Conservation (phyloP, 495 filamentous ascomycete species). For the Sphaerosporella brunnea region DNA sequence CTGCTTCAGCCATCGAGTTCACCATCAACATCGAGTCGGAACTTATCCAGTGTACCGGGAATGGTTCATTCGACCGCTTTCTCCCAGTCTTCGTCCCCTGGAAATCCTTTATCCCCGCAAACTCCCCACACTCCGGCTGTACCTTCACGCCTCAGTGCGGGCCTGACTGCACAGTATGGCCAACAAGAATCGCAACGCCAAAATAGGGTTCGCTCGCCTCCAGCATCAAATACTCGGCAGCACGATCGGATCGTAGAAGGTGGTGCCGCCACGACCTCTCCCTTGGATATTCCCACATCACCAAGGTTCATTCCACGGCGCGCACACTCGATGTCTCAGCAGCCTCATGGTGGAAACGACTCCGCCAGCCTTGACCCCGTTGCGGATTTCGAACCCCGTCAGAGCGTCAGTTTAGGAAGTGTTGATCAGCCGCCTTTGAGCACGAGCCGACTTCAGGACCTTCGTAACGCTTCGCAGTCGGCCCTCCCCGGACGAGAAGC, state of each 20-base stretch:
- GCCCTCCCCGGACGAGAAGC: constrained; percentile 18
- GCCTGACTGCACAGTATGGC: constrained; percentile 20
- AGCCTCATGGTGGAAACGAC: constrained; percentile 8
- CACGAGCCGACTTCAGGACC: constrained; percentile 19
- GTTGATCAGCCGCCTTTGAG: constrained; percentile 16
- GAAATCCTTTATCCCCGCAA: constrained; percentile 82
- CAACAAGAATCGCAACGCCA: too few species aligned
- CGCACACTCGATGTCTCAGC: constrained; percentile 21
- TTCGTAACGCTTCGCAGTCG: constrained; percentile 19
- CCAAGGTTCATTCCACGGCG: constrained; percentile 25
- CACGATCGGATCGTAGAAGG: too few species aligned
- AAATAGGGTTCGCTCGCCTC: too few species aligned
- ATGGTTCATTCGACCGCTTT: constrained; percentile 70
- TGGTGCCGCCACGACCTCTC: constrained; percentile 27
- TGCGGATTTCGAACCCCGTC: constrained; percentile 9
- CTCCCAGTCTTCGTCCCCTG: constrained; percentile 71
- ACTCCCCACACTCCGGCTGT: constrained; percentile 89
- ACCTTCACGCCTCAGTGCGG: constrained; percentile 72
- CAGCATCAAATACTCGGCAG: too few species aligned
- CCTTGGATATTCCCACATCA: constrained; percentile 34
- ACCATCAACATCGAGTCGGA: constrained; percentile 43
- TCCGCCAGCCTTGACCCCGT: constrained; percentile 15
- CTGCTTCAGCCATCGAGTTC: constrained; percentile 64
- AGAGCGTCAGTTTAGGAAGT: constrained; percentile 17
- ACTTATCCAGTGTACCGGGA: constrained; percentile 56